Evolutionary conservation across 768 basidiomycete species (phyloP).

Genomic region (Pisolithus marmoratus): DNA sequence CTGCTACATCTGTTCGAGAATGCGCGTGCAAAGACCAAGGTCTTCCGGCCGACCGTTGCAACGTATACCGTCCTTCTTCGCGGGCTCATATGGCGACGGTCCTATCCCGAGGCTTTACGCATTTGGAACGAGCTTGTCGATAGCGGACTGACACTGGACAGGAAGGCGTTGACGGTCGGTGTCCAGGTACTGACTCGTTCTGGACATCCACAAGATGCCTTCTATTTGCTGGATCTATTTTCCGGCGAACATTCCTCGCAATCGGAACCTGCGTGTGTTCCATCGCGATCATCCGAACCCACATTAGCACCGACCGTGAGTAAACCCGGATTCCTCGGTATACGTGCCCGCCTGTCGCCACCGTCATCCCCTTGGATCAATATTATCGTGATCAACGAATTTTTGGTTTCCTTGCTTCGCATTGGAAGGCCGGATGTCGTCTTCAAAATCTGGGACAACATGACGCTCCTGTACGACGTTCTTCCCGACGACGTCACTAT

Average conservation of each 20-base stretch:
- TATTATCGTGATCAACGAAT: slow-evolving; percentile 33
- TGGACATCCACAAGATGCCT: slow-evolving; percentile 41
- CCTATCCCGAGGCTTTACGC: slow-evolving; percentile 33
- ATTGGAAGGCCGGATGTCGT: slow-evolving; percentile 56
- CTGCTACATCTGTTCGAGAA: slow-evolving; percentile 36
- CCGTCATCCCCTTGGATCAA: slow-evolving; percentile 14
- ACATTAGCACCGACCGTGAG: slow-evolving; percentile 3
- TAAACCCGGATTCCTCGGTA: too few relatives aligned
- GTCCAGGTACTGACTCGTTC: slow-evolving; percentile 42
- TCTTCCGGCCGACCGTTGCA: slow-evolving; percentile 36
- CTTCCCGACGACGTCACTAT: slow-evolving; percentile 52
- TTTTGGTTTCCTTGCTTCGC: slow-evolving; percentile 44
- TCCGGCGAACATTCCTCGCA: slow-evolving; percentile 16
- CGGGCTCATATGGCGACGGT: slow-evolving; percentile 42
- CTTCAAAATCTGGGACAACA: slow-evolving; percentile 64
- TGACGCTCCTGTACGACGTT: slow-evolving; percentile 52
- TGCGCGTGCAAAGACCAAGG: slow-evolving; percentile 18
- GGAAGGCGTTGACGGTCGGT: slow-evolving; percentile 43
- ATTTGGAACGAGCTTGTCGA: slow-evolving; percentile 40
- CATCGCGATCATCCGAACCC: neutral
- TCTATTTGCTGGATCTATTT: slow-evolving; percentile 44
- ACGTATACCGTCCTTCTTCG: slow-evolving; percentile 52
- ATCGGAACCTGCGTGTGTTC: neutral
- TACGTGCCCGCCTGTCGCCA: too few relatives aligned
- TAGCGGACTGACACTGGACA: slow-evolving; percentile 36